These are phyloP conservation scores for Polytrichum commune DNA, from an alignment of 225 moss, liverwort and hornwort species.

Conservation along the genomic window DNA sequence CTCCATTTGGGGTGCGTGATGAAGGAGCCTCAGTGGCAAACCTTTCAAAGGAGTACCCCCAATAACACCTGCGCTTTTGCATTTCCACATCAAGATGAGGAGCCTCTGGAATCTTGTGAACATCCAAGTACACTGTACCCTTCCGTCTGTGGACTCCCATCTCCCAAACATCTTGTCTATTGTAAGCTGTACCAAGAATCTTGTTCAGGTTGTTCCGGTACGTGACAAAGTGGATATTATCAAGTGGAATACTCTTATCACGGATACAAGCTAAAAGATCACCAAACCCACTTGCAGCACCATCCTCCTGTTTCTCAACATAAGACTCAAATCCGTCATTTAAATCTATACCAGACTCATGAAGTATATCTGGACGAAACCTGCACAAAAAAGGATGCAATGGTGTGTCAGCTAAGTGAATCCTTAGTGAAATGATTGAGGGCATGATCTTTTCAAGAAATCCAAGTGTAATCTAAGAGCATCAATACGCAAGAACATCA, in stretches of 20 bases:
- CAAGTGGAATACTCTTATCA: conserved; percentile 77
- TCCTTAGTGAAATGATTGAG: background rate
- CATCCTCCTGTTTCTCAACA: conserved; percentile 90
- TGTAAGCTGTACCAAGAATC: conserved; percentile 96
- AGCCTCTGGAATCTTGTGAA: conserved; percentile 76
- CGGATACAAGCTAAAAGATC: conserved; percentile 88
- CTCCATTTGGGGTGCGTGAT: conserved; percentile 48
- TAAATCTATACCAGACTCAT: conserved; percentile 71
- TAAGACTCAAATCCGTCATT: conserved; percentile 90
- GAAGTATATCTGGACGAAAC: conserved; percentile 72
- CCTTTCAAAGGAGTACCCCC: conserved; percentile 93
- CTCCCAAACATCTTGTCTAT: conserved; percentile 86
- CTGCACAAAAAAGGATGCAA: conserved; percentile 43
- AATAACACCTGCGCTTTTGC: conserved; percentile 84
- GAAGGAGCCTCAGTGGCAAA: conserved; percentile 66
- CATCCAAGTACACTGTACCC: conserved; percentile 83
- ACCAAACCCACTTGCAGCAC: conserved; percentile 74
- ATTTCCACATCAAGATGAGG: conserved; percentile 71
- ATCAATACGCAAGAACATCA: too few species aligned
- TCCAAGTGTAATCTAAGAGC: too few species aligned
- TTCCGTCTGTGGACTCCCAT: conserved; percentile 95
- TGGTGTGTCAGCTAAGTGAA: conserved; percentile 10
- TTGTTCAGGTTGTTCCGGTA: conserved; percentile 99
- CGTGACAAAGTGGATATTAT: conserved; percentile 97
- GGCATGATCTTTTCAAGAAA: too few species aligned